Base-by-base conservation (phyloP, 1,139 yeast genomes). In the Martiniozyma asiatica region DNA sequence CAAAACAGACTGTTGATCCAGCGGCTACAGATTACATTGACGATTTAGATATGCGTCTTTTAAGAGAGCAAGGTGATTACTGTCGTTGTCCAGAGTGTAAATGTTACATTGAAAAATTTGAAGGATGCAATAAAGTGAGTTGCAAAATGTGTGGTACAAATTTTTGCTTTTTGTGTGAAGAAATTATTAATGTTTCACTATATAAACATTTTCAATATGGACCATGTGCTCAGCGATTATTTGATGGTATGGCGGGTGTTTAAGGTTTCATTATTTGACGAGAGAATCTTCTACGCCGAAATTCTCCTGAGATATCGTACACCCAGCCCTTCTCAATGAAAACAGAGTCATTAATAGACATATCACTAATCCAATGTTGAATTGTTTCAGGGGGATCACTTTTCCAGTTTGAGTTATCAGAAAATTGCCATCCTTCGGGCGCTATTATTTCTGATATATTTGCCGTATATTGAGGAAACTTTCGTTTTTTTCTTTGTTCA, bases 381-480 rank as follows among this genome's bases (percentile, higher is more conserved):
- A n/a, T n/a, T n/a, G n/a, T 44, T 2, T 42, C 44, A 0, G 80
- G 73, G 17, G 66, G 48, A 45, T 82, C 94, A 8, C 75, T 58
- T 27, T 55, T 55, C 96, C 96, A 85, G n/a, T 61, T 61, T 26
- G 65, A 61, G 22, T 70, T 71, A 17, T 55, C 58, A 35, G 70
- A 77, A 51, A 75, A 85, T 37, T 63, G 62, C 96, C 96, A 85
- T 10, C 73, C 77, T 10, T 36, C 29, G 0, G 94, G 94, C 1
- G 94, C 76, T 20, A 51, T 47, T 1, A 85, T 69, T 21, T 72
- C 71, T 1, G 63, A 58, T 20, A 85, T 47, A 20, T 58, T 58
- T 18, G 62, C 55, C 0, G 73, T 73, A 0, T 94, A 94, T 1
- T 65, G 61, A 1, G 96, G 95, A 5, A 66, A 59, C 34, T 65